Percentiles rank a stretch among this genome's conserved stretches.
phyloP scores from a whole-genome alignment of 1,284 basidiomycete genomes.

The Mycena sp. region DNA sequence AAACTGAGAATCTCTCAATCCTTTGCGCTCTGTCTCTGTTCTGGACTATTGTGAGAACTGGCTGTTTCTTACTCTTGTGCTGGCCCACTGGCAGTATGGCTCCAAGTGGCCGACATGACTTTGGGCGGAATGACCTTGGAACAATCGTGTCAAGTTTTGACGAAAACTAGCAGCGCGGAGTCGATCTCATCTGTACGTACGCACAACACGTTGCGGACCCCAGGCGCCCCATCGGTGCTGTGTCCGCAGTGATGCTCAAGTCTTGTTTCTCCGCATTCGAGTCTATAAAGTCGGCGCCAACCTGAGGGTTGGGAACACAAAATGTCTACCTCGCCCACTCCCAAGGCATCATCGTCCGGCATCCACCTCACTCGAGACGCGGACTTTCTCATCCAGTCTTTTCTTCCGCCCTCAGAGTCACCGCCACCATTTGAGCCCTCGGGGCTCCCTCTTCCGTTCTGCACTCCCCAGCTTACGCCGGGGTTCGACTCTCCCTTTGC shows the following conservation, averaged over 20 bases:
- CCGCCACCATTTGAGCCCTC: background rate
- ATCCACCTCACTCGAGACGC: constrained; percentile 25
- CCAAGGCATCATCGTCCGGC: background rate
- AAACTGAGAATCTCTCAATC: no score
- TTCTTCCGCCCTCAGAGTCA: constrained; percentile 14
- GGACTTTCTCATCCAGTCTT: constrained; percentile 23
- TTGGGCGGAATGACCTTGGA: no score
- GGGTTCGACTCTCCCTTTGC: constrained; percentile 33
- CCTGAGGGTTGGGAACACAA: background rate
- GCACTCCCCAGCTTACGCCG: constrained; percentile 31
- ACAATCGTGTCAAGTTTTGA: no score
- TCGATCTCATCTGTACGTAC: no score
- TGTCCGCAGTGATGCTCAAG: background rate
- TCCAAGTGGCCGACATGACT: no score
- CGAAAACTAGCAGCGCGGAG: no score
- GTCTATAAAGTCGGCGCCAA: background rate
- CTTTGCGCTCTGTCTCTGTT: no score
- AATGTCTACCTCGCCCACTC: background rate
- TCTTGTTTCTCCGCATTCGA: background rate
- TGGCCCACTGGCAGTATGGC: no score
- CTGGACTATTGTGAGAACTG: no score
- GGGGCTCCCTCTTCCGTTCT: constrained; percentile 29
- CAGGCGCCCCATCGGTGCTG: no score
- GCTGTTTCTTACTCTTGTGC: no score
- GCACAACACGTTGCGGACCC: no score